A percentile compares a stretch with the other conserved stretches of the same genome.
Conservation (phyloP, 1,284 basidiomycete genomes). For the Leccinum pachyderme region DNA sequence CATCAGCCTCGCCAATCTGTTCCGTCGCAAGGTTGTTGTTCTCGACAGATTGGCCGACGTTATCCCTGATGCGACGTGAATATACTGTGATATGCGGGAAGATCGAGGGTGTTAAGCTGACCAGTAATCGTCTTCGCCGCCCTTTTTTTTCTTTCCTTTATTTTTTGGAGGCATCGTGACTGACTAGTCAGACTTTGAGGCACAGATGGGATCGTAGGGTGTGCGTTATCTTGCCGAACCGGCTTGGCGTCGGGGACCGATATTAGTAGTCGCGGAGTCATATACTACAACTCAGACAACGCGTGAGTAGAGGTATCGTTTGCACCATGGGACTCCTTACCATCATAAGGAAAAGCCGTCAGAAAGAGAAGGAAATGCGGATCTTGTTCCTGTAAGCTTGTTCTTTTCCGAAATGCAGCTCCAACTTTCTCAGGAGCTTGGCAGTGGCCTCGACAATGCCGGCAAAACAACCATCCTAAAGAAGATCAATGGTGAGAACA, state of each 20-base stretch:
- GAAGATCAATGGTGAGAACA: constrained; percentile 89
- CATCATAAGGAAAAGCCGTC: constrained; percentile 94
- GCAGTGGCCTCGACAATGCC: constrained; percentile 96
- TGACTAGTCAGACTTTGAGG: neutral
- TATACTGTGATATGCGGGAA: constrained; percentile 10
- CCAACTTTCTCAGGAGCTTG: constrained; percentile 15
- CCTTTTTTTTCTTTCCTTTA: constrained; percentile 86
- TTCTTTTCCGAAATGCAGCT: constrained; percentile 3
- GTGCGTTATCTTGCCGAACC: constrained; percentile 21
- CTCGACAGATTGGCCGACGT: constrained; percentile 60
- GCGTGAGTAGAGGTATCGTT: neutral
- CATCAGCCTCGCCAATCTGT: constrained; percentile 44
- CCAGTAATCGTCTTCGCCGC: constrained; percentile 84
- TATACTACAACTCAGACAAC: neutral
- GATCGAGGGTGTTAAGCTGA: constrained; percentile 37
- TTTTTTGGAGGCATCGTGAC: constrained; percentile 80
- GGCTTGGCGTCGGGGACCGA: constrained; percentile 16
- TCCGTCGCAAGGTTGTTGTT: constrained; percentile 39
- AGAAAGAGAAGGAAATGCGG: constrained; percentile 94
- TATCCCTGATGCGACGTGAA: constrained; percentile 50
- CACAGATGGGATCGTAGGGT: neutral
- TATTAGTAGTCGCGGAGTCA: constrained; percentile 14
- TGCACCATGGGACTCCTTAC: constrained; percentile 83
- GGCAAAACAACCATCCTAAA: constrained; percentile 99
- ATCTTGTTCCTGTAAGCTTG: constrained; percentile 85